Conservation (phyloP, 2,329 filamentous ascomycete genomes). For the Aspergillus sp. region DNA sequence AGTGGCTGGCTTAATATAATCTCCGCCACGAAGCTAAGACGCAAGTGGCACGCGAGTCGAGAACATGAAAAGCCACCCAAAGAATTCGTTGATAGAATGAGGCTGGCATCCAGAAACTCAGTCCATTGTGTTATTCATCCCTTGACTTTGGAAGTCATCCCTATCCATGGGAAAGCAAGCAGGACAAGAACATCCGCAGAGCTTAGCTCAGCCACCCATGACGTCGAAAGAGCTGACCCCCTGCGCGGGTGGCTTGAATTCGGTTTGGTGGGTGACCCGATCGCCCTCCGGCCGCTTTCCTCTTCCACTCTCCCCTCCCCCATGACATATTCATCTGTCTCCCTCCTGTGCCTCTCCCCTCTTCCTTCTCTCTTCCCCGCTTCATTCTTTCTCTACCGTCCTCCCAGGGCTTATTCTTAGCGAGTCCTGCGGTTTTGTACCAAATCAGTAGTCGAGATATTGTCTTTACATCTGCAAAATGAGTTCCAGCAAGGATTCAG, state of each 20-base stretch:
- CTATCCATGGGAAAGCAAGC: background rate
- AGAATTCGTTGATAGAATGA: background rate
- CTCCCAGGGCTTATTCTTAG: background rate
- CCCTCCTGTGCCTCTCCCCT: background rate
- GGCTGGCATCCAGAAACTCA: background rate
- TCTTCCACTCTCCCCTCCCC: background rate
- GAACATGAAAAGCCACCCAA: background rate
- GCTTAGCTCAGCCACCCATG: constrained; percentile 3
- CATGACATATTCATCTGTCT: background rate
- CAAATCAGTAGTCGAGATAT: background rate
- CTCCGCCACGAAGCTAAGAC: background rate
- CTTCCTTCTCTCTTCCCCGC: background rate
- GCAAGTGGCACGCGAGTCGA: background rate
- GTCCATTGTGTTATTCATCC: background rate
- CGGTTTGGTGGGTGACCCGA: constrained; percentile 1
- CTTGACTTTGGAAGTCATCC: background rate
- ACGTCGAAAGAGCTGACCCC: background rate
- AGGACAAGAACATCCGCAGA: background rate
- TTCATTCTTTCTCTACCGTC: constrained; percentile 5
- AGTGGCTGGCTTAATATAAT: background rate
- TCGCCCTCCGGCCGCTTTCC: background rate
- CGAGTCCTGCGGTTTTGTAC: background rate
- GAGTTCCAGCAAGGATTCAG: constrained; percentile 43
- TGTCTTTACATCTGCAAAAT: constrained; percentile 18
- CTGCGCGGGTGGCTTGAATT: constrained; percentile 2